Conservation (phyloP, 257 asterid species). For the Euphrasia confusa region DNA sequence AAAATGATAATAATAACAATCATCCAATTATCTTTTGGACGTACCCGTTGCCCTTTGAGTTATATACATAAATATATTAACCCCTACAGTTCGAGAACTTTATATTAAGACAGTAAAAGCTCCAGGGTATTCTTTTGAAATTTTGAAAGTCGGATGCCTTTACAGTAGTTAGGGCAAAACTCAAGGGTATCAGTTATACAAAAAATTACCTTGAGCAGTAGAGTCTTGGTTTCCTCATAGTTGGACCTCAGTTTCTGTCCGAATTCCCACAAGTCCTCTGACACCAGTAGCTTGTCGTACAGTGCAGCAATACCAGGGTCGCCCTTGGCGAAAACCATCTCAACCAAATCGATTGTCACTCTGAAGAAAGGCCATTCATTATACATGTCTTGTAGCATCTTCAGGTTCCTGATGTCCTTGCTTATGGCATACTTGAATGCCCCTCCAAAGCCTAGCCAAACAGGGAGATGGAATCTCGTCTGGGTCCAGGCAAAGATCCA, state of each 20-base stretch:
- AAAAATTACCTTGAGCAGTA: conserved; percentile 40
- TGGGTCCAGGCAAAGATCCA: conserved; percentile 58
- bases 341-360: conserved; percentile 45
- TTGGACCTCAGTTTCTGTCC: conserved; percentile 39
- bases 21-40: neutral
- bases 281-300: conserved; percentile 44
- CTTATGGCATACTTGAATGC: conserved; percentile 38
- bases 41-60: too few relatives aligned
- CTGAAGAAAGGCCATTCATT: conserved; percentile 52
- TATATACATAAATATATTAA: too few relatives aligned
- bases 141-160: too few relatives aligned
- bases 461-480: conserved; percentile 49
- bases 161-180: too few relatives aligned
- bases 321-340: conserved; percentile 54
- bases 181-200: neutral
- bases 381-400: conserved; percentile 43
- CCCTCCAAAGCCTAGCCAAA: conserved; percentile 51
- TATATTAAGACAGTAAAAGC: too few relatives aligned
- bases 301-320: conserved; percentile 46
- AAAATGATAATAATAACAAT: neutral
- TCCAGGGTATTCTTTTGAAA: too few relatives aligned
- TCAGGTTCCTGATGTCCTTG: conserved; percentile 34
- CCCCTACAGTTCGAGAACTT: neutral
- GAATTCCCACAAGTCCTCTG: conserved; percentile 40
- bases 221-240: conserved; percentile 41